Base-by-base conservation (phyloP, 2,329 filamentous ascomycete species). In the Sordariomycetes sp. region DNA sequence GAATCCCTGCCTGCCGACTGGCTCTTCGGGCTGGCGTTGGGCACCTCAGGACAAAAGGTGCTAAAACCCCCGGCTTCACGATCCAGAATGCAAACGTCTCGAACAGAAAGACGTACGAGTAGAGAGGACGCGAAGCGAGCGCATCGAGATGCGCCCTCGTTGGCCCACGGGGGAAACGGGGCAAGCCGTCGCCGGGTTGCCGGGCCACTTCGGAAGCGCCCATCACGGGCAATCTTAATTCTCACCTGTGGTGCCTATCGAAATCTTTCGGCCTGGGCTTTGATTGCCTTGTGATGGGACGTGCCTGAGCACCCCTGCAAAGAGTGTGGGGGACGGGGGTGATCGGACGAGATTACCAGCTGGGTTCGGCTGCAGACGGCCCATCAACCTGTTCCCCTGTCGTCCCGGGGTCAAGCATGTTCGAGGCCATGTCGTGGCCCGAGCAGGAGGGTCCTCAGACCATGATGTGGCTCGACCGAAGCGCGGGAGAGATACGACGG, bases 201-300 rank as follows among this genome's bases (percentile, higher is more conserved):
- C 20, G 42, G 20, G 10, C 42, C 17, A 20, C 42, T 22, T 48
- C 28, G 54, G 28, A 56, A 48, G 22, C 48, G 25, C 12, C 42
- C 48, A 51, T 52, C 20, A 50, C 39, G 36, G 34, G 25, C 54
- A 56, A 56, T 56, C 54, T 56, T 56, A 55, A 56, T 56, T 52
- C 32, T 52, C 39, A 56, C 42, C 42, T 48, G 25, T 50, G 42
- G n/a, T 56, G 42, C 54, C 54, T 56, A 56, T 56, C 54, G 48
- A 45, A 56, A 56, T 56, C 45, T 52, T 25, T 56, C 34, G 25
- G 36, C 36, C 54, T 55, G 24, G 28, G 24, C 28, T 39, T 52
- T 25, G 12, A 50, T 56, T 34, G 24, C 36, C 36, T 17, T 42
- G 36, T 42, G 36, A 17, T 17, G 36, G 36, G 36, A n/a, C 42